phyloP scores from a whole-genome alignment of 2,329 filamentous ascomycete genomes.

The Colletotrichum sp. region DNA sequence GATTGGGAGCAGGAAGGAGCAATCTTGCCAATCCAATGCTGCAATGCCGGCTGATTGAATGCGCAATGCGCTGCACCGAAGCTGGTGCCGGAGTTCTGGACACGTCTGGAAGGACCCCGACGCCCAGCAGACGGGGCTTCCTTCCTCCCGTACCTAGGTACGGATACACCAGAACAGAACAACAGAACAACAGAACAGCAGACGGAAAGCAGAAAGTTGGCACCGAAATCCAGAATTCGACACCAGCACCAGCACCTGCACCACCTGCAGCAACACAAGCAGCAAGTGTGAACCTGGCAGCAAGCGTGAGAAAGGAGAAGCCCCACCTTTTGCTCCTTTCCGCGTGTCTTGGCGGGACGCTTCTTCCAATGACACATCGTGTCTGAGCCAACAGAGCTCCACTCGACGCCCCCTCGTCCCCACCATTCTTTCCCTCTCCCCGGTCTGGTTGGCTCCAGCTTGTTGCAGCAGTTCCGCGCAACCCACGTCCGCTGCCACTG shows the following conservation, averaged over 20 bases:
- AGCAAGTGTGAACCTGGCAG: not conserved
- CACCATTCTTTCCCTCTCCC: not conserved
- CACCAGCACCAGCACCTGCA: not conserved
- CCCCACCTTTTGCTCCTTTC: conserved; percentile 14
- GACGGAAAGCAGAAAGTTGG: not conserved
- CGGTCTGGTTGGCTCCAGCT: conserved; percentile 3
- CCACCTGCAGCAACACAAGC: not conserved
- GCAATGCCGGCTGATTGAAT: not conserved
- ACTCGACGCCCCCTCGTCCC: not conserved
- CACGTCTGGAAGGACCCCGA: not conserved
- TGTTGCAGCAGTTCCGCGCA: conserved; percentile 6
- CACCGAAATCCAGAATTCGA: not conserved
- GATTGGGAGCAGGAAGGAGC: not conserved
- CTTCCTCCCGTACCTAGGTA: not conserved
- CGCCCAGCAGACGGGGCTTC: not conserved
- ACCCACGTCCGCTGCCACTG: not conserved
- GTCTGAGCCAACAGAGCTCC: not conserved
- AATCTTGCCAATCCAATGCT: not conserved
- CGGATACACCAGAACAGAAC: not conserved
- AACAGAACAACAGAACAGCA: not conserved
- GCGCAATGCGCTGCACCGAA: not conserved
- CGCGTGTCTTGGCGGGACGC: conserved; percentile 14
- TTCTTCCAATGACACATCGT: not conserved
- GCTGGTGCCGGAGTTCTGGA: not conserved
- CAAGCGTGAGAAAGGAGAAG: not conserved